Evolutionary conservation across 768 basidiomycete genomes (phyloP), one percentile per base, ranked within the genome.

Genomic region (Boletus vermiculosoides): DNA sequence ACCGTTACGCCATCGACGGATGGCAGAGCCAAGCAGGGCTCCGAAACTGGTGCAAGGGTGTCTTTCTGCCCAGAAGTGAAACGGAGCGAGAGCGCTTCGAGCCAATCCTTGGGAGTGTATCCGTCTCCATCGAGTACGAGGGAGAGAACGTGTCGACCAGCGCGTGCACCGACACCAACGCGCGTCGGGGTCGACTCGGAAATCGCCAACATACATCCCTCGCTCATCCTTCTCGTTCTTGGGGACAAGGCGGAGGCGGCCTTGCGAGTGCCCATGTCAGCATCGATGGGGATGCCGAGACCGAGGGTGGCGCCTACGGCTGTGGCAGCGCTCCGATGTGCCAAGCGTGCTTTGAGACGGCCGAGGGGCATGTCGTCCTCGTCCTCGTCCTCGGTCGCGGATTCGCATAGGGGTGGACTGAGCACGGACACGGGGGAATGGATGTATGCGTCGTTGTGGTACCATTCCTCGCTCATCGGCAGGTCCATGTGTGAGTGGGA

Each of bases 301-400:
- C 25, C 53, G n/a, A 42, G n/a, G 23, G 3, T 34, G 4, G 40
- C 20, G 13, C 48, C n/a, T 7, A 22, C 23, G 18, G 13, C n/a
- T 7, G n/a, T n/a, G 18, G 13, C 45, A 4, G n/a, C 33, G 20
- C 6, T 44, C 2, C 45, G 61, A 18, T 39, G 52, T 0, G 40
- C 40, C 30, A 66, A 31, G 7, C 64, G 64, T 25, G 57, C 55
- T 33, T 41, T 37, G 45, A 67, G 42, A 6, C 22, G 47, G 8
- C 44, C 18, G 5, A 68, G 55, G 3, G 67, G 67, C 12, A 69
- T 16, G 4, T 55, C 56, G n/a, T 63, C 61, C 2, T 66, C 63
- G 33, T 52, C 48, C 13, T 57, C 54, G 30, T 48, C 56, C 16
- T 53, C 40, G 23, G 61, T 49, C 22, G 48, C 45, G 8, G 55